A percentile compares a stretch with the other conserved stretches of the same genome.
These are phyloP conservation scores for Hymenochaete sp. DNA, from an alignment of 1,284 basidiomycete species.

Conservation along the genomic window DNA sequence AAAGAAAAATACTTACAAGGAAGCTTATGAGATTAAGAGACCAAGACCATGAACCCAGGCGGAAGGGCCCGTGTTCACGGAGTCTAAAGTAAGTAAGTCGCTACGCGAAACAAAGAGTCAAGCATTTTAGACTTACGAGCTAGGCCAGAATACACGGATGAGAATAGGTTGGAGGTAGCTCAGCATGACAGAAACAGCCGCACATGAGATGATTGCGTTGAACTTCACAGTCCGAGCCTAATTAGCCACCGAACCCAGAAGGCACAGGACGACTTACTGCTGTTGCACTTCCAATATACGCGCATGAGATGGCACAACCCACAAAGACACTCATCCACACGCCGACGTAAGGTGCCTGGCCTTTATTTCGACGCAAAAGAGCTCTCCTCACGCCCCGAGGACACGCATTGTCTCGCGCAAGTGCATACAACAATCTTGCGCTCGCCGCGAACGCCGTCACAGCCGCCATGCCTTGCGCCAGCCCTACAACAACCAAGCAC, in stretches of 20 bases:
- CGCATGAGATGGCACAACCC: slow-evolving; percentile 49
- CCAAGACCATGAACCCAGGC: slow-evolving; percentile 47
- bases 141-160: slow-evolving; percentile 51
- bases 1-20: slow-evolving; percentile 28
- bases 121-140: slow-evolving; percentile 33
- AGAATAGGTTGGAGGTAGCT: slow-evolving; percentile 51
- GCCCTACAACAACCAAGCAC: slow-evolving; percentile 41
- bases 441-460: slow-evolving; percentile 54
- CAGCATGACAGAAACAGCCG: slow-evolving; percentile 52
- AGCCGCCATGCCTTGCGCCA: slow-evolving; percentile 49
- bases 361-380: slow-evolving; percentile 45
- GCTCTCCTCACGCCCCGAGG: slow-evolving; percentile 30
- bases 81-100: slow-evolving; percentile 27
- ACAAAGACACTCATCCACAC: slow-evolving; percentile 47
- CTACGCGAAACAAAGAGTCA: slow-evolving; percentile 1
- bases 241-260: not conserved
- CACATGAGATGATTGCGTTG: slow-evolving; percentile 47
- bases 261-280: slow-evolving; percentile 34
- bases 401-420: slow-evolving; percentile 46
- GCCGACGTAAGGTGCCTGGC: slow-evolving; percentile 47
- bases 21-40: slow-evolving; percentile 40
- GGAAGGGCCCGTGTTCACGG: slow-evolving; percentile 42
- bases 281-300: slow-evolving; percentile 48
- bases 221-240: slow-evolving; percentile 28
- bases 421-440: slow-evolving; percentile 47